These are phyloP conservation scores for Bruguiera gymnorhiza DNA, from an alignment of 345 rosid species.

Conservation along the genomic window DNA sequence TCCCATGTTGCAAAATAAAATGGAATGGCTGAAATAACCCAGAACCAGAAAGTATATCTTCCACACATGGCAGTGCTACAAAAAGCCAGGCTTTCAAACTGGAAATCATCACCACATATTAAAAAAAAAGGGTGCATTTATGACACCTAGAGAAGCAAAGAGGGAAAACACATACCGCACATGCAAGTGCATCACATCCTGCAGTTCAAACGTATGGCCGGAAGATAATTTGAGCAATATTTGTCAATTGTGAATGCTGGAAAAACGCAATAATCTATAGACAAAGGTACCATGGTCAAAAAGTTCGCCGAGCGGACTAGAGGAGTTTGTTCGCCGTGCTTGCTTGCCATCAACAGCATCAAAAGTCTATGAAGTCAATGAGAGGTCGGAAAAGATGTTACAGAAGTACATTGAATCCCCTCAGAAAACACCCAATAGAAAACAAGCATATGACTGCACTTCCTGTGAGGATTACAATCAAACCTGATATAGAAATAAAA, in stretches of 20 bases:
- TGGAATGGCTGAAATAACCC: conserved; percentile 94
- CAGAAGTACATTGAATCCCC: conserved; percentile 2
- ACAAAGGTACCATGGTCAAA: conserved; percentile 73
- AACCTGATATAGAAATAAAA: conserved; percentile 95
- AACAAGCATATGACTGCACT: not conserved
- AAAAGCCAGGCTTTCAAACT: conserved; percentile 87
- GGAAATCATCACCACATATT: conserved; percentile 16
- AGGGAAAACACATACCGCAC: conserved; percentile 67
- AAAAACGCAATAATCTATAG: conserved; percentile 1
- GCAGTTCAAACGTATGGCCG: conserved; percentile 28
- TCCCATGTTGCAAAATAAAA: conserved; percentile 98
- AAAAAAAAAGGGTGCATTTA: conserved; percentile 6
- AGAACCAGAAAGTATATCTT: conserved; percentile 83
- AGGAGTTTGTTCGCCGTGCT: conserved; percentile 86
- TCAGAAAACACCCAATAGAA: not conserved
- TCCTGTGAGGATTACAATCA: conserved; percentile 10
- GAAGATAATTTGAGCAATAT: conserved; percentile 21
- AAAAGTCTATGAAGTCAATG: conserved; percentile 57
- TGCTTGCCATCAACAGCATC: conserved; percentile 99
- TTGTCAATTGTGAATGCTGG: not conserved
- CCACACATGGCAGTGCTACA: conserved; percentile 97
- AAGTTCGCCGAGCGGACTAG: conserved; percentile 93
- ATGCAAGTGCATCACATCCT: conserved; percentile 99
- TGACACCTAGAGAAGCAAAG: conserved; percentile 1
- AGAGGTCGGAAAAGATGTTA: conserved; percentile 10